Percentiles rank a stretch among this genome's conserved stretches.
Conservation (phyloP, 495 filamentous ascomycete species). For the Neurospora sp. region DNA sequence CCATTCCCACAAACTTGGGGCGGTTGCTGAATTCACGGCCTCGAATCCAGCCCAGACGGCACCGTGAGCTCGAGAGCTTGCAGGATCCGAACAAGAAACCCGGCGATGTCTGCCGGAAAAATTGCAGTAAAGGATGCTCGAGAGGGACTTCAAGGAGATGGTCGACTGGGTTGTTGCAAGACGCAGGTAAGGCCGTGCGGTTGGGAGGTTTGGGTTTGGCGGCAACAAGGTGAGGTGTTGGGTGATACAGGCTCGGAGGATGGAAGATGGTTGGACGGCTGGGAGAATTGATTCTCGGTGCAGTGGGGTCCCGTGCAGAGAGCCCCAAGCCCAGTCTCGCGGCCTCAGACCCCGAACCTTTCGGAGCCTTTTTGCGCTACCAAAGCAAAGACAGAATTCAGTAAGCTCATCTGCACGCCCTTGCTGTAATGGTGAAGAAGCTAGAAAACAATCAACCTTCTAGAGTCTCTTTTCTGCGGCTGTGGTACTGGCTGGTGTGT, state of each 20-base stretch:
- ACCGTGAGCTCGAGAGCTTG: not conserved
- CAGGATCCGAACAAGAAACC: not conserved
- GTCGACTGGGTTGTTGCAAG: not conserved
- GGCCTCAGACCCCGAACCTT: not conserved
- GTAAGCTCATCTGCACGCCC: not conserved
- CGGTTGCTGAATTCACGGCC: not conserved
- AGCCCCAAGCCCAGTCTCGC: conserved; percentile 7
- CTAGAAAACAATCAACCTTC: not conserved
- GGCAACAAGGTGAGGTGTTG: not conserved
- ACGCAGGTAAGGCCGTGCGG: not conserved
- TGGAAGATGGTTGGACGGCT: not conserved
- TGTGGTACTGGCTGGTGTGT: not conserved
- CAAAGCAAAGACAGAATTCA: not conserved
- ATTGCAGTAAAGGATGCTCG: not conserved
- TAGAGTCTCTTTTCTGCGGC: not conserved
- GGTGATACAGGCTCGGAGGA: not conserved
- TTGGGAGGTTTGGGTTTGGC: not conserved
- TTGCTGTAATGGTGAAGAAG: not conserved
- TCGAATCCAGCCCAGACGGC: not conserved
- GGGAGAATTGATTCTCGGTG: conserved; percentile 17
- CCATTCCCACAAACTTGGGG: not conserved
- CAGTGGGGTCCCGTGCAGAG: conserved; percentile 15
- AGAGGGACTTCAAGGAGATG: not conserved
- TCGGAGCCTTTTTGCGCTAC: not conserved
- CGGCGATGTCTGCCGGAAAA: not conserved